Evolutionary conservation across 805 yeast genomes (phyloP).

Genomic region (Citeromyces matritensis): DNA sequence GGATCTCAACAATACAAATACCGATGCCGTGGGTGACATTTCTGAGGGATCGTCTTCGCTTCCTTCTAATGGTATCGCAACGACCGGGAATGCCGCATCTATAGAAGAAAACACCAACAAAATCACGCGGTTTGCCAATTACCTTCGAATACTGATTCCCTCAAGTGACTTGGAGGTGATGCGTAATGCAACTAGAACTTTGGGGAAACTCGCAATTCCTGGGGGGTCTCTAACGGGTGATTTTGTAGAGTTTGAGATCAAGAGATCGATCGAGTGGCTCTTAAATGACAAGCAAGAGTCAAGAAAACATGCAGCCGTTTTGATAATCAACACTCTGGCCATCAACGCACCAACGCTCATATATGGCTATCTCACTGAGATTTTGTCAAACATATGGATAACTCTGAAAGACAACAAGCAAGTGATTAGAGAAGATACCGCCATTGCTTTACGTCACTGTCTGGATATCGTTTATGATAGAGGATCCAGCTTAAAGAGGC

Average conservation of each 20-base stretch:
- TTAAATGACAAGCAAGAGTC: conserved; percentile 77
- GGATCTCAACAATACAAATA: conserved; percentile 40
- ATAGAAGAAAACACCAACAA: conserved; percentile 72
- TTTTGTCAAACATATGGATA: conserved; percentile 75
- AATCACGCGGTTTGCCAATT: conserved; percentile 84
- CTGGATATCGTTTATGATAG: conserved; percentile 67
- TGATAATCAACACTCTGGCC: conserved; percentile 73
- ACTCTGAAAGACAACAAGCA: conserved; percentile 72
- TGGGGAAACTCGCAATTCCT: conserved; percentile 81
- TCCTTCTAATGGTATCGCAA: background rate
- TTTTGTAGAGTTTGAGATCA: conserved; percentile 85
- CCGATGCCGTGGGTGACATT: conserved; percentile 28
- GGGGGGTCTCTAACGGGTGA: conserved; percentile 86
- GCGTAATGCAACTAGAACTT: conserved; percentile 72
- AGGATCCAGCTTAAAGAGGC: conserved; percentile 52
- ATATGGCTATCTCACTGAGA: conserved; percentile 62
- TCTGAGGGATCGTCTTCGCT: conserved; percentile 7
- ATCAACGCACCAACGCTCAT: conserved; percentile 75
- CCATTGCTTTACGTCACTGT: conserved; percentile 65
- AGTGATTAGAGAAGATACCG: conserved; percentile 70
- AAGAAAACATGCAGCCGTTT: conserved; percentile 81
- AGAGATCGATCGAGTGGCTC: conserved; percentile 81
- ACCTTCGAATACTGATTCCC: conserved; percentile 64
- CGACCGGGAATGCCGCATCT: conserved; percentile 13
- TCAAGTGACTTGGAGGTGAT: conserved; percentile 75